Conservation (phyloP, 2,329 filamentous ascomycete species). For the Monosporascus sp. region DNA sequence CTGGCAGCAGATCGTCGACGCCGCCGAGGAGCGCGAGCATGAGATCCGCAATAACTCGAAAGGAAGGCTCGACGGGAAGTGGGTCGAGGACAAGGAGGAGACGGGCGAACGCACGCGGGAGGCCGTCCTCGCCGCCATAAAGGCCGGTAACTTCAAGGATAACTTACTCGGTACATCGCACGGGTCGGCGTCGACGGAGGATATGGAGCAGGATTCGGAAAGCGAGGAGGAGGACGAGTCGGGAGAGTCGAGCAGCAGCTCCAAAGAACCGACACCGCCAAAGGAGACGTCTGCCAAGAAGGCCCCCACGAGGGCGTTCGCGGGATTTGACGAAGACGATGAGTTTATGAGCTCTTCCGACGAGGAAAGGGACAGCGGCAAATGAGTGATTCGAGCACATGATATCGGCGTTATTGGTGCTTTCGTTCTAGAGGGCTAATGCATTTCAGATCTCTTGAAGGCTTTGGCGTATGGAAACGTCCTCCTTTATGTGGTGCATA, state of each 20-base stretch:
- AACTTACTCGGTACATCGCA: conserved; percentile 49
- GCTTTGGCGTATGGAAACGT: not conserved
- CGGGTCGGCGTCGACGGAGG: conserved; percentile 38
- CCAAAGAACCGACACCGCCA: conserved; percentile 45
- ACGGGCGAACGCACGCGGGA: conserved; percentile 76
- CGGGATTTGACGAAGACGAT: conserved; percentile 76
- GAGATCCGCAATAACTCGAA: conserved; percentile 72
- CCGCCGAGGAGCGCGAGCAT: conserved; percentile 75
- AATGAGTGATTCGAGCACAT: conserved; percentile 2
- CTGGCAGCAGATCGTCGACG: conserved; percentile 84
- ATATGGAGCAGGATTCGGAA: conserved; percentile 26
- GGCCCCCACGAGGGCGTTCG: conserved; percentile 46
- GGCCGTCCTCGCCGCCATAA: conserved; percentile 67
- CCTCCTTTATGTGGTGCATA: too few relatives aligned
- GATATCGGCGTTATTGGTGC: not conserved
- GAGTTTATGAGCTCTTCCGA: conserved; percentile 66
- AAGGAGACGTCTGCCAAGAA: conserved; percentile 36
- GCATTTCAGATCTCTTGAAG: not conserved
- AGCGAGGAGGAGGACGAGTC: conserved; percentile 31
- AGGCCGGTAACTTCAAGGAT: conserved; percentile 57
- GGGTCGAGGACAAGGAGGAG: conserved; percentile 94
- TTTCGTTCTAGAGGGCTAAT: not conserved
- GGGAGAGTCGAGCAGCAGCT: conserved; percentile 34
- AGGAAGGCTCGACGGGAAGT: conserved; percentile 76
- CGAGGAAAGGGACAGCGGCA: conserved; percentile 41